Evolutionary conservation across 2,329 filamentous ascomycete species (phyloP), one percentile per base, ranked within the genome.

Genomic region (Penicillium griseofulvum): DNA sequence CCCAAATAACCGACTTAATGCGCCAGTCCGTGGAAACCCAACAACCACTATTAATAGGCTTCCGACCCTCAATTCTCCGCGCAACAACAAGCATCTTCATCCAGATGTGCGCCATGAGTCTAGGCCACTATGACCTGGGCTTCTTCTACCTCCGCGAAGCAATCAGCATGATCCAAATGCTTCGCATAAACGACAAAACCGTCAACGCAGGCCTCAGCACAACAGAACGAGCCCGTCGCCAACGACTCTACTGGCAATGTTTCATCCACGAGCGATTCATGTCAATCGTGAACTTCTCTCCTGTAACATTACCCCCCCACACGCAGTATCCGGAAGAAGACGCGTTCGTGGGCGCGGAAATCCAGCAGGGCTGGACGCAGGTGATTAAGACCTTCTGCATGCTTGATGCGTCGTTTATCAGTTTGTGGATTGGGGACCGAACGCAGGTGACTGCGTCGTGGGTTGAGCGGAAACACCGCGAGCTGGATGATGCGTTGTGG

Each of bases 251-350:
- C 64, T 84, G 81, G 81, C 76, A 82, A 58, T 76, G 76, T 12
- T 83, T 80, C 60, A 80, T 84, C 31, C 81, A 83, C 56, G 82
- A 84, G 63, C 77, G 82, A 16, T 84, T 83, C 62, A 63, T 81
- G n/a, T 78, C 78, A 33, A 78, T 83, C 26, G 70, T 80, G 4
- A 76, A 81, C 37, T 80, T 80, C 41, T 77, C 77, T 5, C 71
- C 68, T n/a, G 70, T 73, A 5, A 73, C 74, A 10, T 62, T 79
- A n/a, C 70, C 68, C 6, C 72, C 74, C 12, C 67, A 78, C 17
- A 66, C 67, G 12, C 64, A 63, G 3, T 65, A 75, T 6, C 77
- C 76, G 0, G 74, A 76, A 43, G 68, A 72, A 49, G 77, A 78
- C 56, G 4, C 3, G 0, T 38, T 24, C 19, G n/a, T 54, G n/a